These are phyloP conservation scores for Moesziomyces sp. DNA, from an alignment of 1,284 basidiomycete species.

Conservation along the genomic window DNA sequence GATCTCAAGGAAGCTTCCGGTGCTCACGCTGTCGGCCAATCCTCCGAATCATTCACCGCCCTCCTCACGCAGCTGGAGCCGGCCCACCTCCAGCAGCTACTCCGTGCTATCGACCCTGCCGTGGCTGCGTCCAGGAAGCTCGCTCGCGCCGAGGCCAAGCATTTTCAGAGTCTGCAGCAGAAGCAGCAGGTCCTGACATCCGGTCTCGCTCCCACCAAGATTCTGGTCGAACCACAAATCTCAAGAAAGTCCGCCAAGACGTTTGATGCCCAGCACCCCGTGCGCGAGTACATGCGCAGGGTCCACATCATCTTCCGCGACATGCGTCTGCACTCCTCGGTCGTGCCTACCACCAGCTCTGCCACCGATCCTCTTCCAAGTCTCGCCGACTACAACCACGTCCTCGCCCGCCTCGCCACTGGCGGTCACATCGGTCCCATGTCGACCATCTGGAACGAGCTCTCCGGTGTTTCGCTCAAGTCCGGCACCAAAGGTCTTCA, in stretches of 20 bases:
- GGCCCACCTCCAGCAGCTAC: constrained; percentile 34
- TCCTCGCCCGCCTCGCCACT: constrained; percentile 45
- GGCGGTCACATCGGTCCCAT: constrained; percentile 55
- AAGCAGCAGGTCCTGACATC: constrained; percentile 14
- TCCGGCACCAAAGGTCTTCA: constrained; percentile 10
- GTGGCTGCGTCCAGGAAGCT: constrained; percentile 29
- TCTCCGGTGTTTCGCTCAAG: constrained; percentile 24
- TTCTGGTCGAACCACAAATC: constrained; percentile 20
- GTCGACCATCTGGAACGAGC: constrained; percentile 54
- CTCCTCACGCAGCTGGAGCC: constrained; percentile 42
- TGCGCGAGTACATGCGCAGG: constrained; percentile 49
- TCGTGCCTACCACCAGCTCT: constrained; percentile 24
- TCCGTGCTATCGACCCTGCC: constrained; percentile 51
- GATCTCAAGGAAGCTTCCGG: constrained; percentile 32
- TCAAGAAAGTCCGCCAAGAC: constrained; percentile 29
- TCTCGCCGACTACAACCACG: constrained; percentile 55
- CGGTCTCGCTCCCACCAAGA: constrained; percentile 17
- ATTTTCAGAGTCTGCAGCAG: constrained; percentile 27
- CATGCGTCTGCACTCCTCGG: constrained; percentile 40
- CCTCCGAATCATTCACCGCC: constrained; percentile 16
- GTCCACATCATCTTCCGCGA: constrained; percentile 52
- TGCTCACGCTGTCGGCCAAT: constrained; percentile 6
- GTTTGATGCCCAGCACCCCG: constrained; percentile 22
- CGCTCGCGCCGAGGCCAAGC: constrained; percentile 25
- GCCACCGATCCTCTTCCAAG: constrained; percentile 24